Percentiles rank a stretch among this genome's conserved stretches.
These are phyloP conservation scores for Eruca vesicaria DNA, from an alignment of 441 rosid genomes.

Conservation along the genomic window DNA sequence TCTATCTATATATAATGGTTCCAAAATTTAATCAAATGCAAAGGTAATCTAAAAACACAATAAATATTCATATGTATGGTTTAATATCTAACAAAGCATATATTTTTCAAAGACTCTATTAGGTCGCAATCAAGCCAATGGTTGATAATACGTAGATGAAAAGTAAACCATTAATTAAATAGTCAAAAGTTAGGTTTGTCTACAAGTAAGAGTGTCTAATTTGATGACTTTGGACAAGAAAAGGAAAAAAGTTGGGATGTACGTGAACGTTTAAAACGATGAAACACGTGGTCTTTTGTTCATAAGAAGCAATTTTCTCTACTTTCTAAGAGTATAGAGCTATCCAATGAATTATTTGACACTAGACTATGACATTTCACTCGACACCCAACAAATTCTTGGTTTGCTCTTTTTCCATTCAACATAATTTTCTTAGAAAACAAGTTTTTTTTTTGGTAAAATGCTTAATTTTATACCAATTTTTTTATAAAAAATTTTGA, in stretches of 20 bases:
- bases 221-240: background rate
- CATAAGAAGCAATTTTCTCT: background rate
- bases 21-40: too few species aligned
- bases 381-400: background rate
- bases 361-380: background rate
- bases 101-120: background rate
- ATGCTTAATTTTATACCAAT: too few species aligned
- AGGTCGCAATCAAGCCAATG: background rate
- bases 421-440: background rate
- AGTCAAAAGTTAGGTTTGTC: too few species aligned
- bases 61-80: background rate
- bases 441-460: too few species aligned
- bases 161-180: too few species aligned
- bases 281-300: background rate
- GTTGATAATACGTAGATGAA: background rate
- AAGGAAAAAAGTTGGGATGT: background rate
- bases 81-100: background rate
- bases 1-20: too few species aligned
- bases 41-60: too few species aligned
- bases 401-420: background rate
- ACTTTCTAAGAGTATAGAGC: background rate
- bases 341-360: background rate
- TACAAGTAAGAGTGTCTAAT: too few species aligned
- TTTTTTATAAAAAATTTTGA: too few species aligned
- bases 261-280: background rate